phyloP scores from a whole-genome alignment of 371 early-diverging fungal genomes.

The Rhizopus sp. region DNA sequence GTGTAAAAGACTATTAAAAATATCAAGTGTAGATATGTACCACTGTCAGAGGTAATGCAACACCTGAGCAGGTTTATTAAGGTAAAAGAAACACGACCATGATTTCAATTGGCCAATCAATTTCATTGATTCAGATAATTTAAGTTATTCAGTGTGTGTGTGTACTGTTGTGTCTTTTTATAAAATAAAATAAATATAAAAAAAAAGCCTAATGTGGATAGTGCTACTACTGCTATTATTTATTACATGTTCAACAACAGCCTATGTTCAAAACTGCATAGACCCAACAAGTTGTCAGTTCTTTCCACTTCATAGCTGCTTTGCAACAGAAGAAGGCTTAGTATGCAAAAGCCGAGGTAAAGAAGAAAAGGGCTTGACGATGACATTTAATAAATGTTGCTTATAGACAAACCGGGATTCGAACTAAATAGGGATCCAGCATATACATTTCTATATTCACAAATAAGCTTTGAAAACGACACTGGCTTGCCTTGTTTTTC shows the following conservation, averaged over 20 bases:
- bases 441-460: slow-evolving; percentile 39
- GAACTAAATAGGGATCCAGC: slow-evolving; percentile 39
- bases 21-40: too few relatives aligned
- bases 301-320: slow-evolving; percentile 47
- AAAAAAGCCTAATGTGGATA: too few relatives aligned
- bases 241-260: not conserved
- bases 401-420: slow-evolving; percentile 30
- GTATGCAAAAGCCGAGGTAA: slow-evolving; percentile 46
- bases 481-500: slow-evolving; percentile 43
- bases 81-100: too few relatives aligned
- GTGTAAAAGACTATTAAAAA: too few relatives aligned
- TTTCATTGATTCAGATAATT: too few relatives aligned
- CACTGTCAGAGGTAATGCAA: too few relatives aligned
- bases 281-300: slow-evolving; percentile 47
- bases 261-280: slow-evolving; percentile 35
- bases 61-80: too few relatives aligned
- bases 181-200: too few relatives aligned
- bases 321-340: slow-evolving; percentile 42
- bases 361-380: not conserved
- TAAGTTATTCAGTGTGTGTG: too few relatives aligned
- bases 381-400: not conserved
- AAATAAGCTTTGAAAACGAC: slow-evolving; percentile 29
- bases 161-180: too few relatives aligned
- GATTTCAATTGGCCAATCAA: too few relatives aligned
- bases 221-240: slow-evolving; percentile 6